Conservation (phyloP, 2,329 filamentous ascomycete genomes). For the Colletotrichum truncatum region DNA sequence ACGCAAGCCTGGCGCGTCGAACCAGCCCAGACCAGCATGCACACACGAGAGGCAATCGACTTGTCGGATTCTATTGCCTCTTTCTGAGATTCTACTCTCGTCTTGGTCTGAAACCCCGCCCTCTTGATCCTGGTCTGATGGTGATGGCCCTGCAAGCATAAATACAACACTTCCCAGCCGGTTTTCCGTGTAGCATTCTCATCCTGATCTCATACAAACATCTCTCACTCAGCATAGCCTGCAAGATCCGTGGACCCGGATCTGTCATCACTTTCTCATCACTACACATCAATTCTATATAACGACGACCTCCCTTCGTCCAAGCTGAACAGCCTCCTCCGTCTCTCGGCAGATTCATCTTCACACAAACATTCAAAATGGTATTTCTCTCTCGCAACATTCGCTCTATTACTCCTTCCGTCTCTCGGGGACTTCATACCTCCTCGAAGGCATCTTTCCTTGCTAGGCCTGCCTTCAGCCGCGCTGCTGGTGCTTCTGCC, state of each 20-base stretch:
- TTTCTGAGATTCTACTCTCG: slow-evolving; percentile 2
- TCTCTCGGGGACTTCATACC: slow-evolving; percentile 37
- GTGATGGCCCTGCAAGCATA: slow-evolving; percentile 22
- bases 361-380: slow-evolving; percentile 35
- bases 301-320: slow-evolving; percentile 13
- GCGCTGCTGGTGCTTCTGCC: slow-evolving; percentile 23
- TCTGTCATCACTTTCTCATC: neutral
- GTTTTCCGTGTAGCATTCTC: neutral
- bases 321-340: neutral
- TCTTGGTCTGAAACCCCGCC: slow-evolving; percentile 14
- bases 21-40: slow-evolving; percentile 1
- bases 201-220: slow-evolving; percentile 20
- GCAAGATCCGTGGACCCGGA: slow-evolving; percentile 8
- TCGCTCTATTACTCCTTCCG: slow-evolving; percentile 35
- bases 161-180: slow-evolving; percentile 22
- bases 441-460: slow-evolving; percentile 35
- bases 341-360: slow-evolving; percentile 5
- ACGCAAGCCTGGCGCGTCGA: neutral
- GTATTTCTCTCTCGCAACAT: slow-evolving; percentile 42
- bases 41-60: neutral
- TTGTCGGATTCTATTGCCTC: slow-evolving; percentile 26
- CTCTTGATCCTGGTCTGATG: slow-evolving; percentile 5
- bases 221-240: neutral
- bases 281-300: slow-evolving; percentile 10
- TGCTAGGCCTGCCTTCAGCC: slow-evolving; percentile 29